Conservation (phyloP, 352 stramenopile species). For the Phytophthora sp. region DNA sequence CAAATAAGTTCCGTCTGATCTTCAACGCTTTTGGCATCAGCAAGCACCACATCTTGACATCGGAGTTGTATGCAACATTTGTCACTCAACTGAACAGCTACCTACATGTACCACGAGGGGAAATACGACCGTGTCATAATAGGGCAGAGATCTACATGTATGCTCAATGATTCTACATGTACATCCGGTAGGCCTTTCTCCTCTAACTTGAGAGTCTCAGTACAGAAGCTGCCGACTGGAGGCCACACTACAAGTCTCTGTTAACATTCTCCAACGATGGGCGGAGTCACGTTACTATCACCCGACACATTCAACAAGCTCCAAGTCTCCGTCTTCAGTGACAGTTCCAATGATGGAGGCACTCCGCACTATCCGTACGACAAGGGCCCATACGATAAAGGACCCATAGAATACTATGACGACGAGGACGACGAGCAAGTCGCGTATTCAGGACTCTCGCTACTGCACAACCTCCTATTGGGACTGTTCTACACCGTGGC, state of each 20-base stretch:
- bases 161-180: background rate
- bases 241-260: too few relatives aligned
- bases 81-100: too few relatives aligned
- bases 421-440: constrained; percentile 17
- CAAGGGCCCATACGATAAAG: constrained; percentile 18
- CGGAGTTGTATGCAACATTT: too few relatives aligned
- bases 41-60: too few relatives aligned
- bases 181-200: background rate
- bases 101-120: too few relatives aligned
- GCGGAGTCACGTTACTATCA: constrained; percentile 22
- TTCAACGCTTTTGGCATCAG: background rate
- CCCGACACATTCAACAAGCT: constrained; percentile 32
- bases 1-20: background rate
- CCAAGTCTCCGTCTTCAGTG: constrained; percentile 45
- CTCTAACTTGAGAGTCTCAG: constrained; percentile 5
- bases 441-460: constrained; percentile 3
- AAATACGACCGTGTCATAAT: too few relatives aligned
- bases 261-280: constrained; percentile 11
- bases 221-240: constrained; percentile 14
- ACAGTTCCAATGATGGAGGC: constrained; percentile 28
- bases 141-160: constrained; percentile 12
- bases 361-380: constrained; percentile 30
- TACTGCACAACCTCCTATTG: constrained; percentile 28
- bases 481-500: constrained; percentile 32
- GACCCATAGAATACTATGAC: constrained; percentile 2